Base-by-base conservation (phyloP, 1,284 basidiomycete species). In the Trichosporon faecale region DNA sequence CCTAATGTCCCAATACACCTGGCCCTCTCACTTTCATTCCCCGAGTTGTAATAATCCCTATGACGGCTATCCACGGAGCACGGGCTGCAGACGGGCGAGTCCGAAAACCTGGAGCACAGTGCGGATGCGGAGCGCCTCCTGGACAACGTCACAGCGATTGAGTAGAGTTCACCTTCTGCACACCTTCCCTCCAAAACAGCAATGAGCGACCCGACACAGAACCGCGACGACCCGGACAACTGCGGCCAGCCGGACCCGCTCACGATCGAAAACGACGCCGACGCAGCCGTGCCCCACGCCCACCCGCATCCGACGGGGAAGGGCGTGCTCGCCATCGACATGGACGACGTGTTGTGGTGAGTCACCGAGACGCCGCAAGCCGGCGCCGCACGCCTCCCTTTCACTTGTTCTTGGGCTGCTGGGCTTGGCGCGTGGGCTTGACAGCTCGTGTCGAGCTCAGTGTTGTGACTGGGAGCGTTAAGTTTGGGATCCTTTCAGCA, bases 301-400 rank as follows among this genome's bases (percentile, higher is more conserved):
- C 25, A 27, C 14, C 65, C 23, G 27, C 63, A 61, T 9, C 46
- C 63, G 2, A 63, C 46, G 27, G 60, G 66, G 27, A 74, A 74
- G 64, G 77, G 77, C 27, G 74, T 76, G 12, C 76, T 80, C 70
- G 69, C 77, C 5, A 72, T 79, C 52, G 79, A 77, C 67, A 80
- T 79, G 71, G 75, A 80, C 57, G 77, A 78, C 21, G 66, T 82
- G 44, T 63, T 74, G 52, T 70, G 69, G 70, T 72, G 60, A 65
- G 70, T 66, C 55, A 61, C 57, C 29, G 7, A 2, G 5, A 11
- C 37, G 12, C 37, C 37, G 37, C 12, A 11, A 33, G 18, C 18
- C 18, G 40, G 40, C 11, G 18, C 40, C 18, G 18, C 18, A 8
- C 40, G 40, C 18, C 40, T n/a, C 18, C 18, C 18, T 7, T 44